Percentiles rank a stretch among this genome's conserved stretches.
These are phyloP conservation scores for Mycosphaerella sp. DNA, from an alignment of 2,329 filamentous ascomycete genomes.

Conservation along the genomic window DNA sequence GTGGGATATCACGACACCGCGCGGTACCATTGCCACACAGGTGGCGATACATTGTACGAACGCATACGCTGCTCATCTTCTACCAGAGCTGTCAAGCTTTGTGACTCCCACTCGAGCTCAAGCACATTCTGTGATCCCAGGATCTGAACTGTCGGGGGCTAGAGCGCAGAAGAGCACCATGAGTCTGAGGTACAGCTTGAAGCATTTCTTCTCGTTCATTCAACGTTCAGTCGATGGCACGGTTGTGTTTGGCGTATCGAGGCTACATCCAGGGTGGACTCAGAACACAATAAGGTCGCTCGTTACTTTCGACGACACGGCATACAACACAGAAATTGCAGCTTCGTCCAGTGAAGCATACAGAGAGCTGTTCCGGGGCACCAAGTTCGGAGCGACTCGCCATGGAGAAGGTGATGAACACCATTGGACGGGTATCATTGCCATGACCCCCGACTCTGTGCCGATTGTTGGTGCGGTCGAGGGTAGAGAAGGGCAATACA, in stretches of 20 bases:
- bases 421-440: conserved; percentile 46
- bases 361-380: conserved; percentile 33
- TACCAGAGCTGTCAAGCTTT: conserved; percentile 35
- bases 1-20: conserved; percentile 36
- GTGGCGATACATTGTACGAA: conserved; percentile 40
- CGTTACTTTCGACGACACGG: conserved; percentile 38
- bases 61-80: conserved; percentile 36
- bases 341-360: conserved; percentile 37
- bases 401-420: conserved; percentile 44
- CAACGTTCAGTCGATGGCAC: conserved; percentile 42
- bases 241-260: conserved; percentile 40
- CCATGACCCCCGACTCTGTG: conserved; percentile 42
- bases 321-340: conserved; percentile 38
- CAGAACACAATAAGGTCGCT: conserved; percentile 20
- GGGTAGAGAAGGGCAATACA: conserved; percentile 41
- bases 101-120: conserved; percentile 43
- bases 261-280: conserved; percentile 36
- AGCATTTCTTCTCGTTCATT: conserved; percentile 48
- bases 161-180: conserved; percentile 39
- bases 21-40: conserved; percentile 31
- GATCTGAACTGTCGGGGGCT: conserved; percentile 33
- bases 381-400: conserved; percentile 11
- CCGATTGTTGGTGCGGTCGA: conserved; percentile 44
- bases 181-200: conserved; percentile 43
- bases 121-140: conserved; percentile 42